Conservation (phyloP, 2,329 filamentous ascomycete species). For the Aspergillus fructus region DNA sequence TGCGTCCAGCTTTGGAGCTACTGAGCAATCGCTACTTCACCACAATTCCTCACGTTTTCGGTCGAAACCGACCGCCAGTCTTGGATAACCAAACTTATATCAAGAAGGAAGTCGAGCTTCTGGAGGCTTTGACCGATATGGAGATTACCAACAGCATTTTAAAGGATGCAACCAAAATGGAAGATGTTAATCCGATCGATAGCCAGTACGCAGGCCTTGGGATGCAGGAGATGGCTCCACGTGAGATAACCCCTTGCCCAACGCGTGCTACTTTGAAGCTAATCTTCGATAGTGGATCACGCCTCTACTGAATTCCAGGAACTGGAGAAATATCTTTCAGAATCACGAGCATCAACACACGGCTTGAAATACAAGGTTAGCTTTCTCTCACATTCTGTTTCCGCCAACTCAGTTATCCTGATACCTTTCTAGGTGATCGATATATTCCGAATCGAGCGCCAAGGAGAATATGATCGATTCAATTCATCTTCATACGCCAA, state of each 20-base stretch:
- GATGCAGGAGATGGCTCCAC: constrained; percentile 72
- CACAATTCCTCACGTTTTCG: constrained; percentile 78
- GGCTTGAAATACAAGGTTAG: constrained; percentile 19
- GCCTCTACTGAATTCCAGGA: constrained; percentile 62
- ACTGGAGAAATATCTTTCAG: constrained; percentile 65
- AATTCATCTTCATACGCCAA: constrained; percentile 54
- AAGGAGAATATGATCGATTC: constrained; percentile 71
- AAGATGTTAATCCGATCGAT: constrained; percentile 65
- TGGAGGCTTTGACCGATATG: constrained; percentile 82
- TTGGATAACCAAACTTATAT: constrained; percentile 59
- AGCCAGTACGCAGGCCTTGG: constrained; percentile 69
- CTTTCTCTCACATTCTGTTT: neutral
- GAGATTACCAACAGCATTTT: constrained; percentile 77
- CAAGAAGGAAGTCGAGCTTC: constrained; percentile 74
- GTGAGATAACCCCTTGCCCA: constrained; percentile 22
- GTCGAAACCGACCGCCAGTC: constrained; percentile 69
- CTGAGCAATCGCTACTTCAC: constrained; percentile 80
- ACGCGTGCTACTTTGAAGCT: constrained; percentile 7
- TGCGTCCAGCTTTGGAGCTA: constrained; percentile 52
- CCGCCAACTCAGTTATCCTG: neutral
- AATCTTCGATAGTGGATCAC: constrained; percentile 48
- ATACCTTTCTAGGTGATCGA: constrained; percentile 54
- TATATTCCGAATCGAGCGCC: constrained; percentile 79
- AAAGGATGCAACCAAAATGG: constrained; percentile 60
- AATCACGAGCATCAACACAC: constrained; percentile 69